Base-by-base conservation (phyloP, 345 rosid genomes). In the Turritis glabra region DNA sequence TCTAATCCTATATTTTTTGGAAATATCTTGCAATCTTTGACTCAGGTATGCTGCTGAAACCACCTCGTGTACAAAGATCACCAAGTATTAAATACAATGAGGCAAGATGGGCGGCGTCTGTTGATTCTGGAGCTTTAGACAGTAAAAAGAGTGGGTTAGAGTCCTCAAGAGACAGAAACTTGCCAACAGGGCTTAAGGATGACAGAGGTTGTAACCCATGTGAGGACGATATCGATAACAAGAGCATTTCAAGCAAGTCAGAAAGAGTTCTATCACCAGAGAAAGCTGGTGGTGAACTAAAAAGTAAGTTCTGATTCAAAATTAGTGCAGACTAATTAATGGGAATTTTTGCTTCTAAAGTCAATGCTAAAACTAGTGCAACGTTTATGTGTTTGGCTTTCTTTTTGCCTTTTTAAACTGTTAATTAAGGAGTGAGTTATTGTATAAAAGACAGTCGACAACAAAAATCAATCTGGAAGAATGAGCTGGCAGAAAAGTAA, bases 21-120 rank as follows among this genome's bases (percentile, higher is more conserved):
- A 14, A 22, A 27, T 33, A 22, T 47, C 29, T 19, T 56, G 13
- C 44, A 59, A 51, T 58, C 17, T 51, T 29, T 56, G 15, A 71
- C 32, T 32, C 90, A 41, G 97, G 90, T 40, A 83, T 89, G 96
- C 63, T 84, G 80, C 87, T 86, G 52, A 87, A 85, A 82, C 99
- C 94, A 19, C 90, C 91, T 73, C 87, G 79, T 77, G 64, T 62
- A 29, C 91, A 81, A 57, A 83, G 71, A 77, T 81, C 80, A 57
- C 88, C 91, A 22, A 69, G 37, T 72, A 59, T 68, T 75, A 92
- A 84, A 79, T 35, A 32, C 57, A 87, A 81, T 37, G 76, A 85
- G 22, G 88, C 82, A 33, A 78, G 77, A 79, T 66, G 64, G 46
- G 76, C 82, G 12, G 64, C 46, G 5, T 65, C 85, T 53, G 73